Evolutionary conservation across 305 asterid genomes (phyloP), one percentile per base, ranked within the genome.

Genomic region (Solanum chacoense): DNA sequence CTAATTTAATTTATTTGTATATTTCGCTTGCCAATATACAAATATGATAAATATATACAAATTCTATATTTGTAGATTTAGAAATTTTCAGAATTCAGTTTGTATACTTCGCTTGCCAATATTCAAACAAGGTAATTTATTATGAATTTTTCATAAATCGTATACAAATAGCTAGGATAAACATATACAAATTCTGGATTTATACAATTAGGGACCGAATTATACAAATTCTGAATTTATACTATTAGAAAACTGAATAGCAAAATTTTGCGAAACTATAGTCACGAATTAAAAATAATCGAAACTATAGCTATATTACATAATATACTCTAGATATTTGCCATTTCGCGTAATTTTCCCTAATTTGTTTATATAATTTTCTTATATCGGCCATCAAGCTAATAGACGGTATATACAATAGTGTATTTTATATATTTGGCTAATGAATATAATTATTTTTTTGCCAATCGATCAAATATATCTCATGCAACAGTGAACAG

Each of bases 11-110:
- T 59, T 63, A n/a, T 63, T 63, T 2, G 63, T 50, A 50, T 14
- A 50, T 50, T 50, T 50, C 3, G 0, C 1, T 6, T 50, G 3
- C 1, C 1, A 14, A 14, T 16, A 50, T 50, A 50, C 3, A 50
- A 14, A 45, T 45, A 14, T 2, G 8, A 2, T 50, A 50, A 5
- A 2, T 50, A 45, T 5, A 45, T 45, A 13, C 16, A 45, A 45
- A 4, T 45, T 45, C 7, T 14, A 6, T 45, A 45, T 2, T 14
- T 14, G 22, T 45, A 45, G 7, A 45, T 14, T 45, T 45, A 14
- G 1, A 14, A 45, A 14, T 14, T 45, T 14, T 2, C 1, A 45
- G 0, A 45, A 45, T 0, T 45, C 0, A 0, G 0, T 45, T 14
- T 14, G 63, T 45, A 45, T 45, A 45, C 0, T 14, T 45, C 7